phyloP scores from a whole-genome alignment of 2,329 filamentous ascomycete genomes.

The Fonsecaea erecta region DNA sequence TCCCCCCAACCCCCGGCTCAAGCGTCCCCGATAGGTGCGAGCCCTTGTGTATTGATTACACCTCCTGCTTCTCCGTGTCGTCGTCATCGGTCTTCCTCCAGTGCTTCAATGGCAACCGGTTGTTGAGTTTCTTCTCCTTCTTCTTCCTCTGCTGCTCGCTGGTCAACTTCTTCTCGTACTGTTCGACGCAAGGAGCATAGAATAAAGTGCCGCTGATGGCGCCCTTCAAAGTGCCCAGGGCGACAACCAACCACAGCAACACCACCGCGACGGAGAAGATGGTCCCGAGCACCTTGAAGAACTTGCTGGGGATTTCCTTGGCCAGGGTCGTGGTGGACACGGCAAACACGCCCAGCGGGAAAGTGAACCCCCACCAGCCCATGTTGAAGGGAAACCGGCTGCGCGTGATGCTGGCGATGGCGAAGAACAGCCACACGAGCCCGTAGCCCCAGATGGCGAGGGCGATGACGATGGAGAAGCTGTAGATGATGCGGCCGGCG shows the following conservation, averaged over 20 bases:
- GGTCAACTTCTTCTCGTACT: constrained; percentile 19
- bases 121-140: constrained; percentile 1
- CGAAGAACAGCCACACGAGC: constrained; percentile 48
- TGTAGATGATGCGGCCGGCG: constrained; percentile 37
- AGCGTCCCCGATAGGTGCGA: too few relatives aligned
- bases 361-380: constrained; percentile 67
- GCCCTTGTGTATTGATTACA: background rate
- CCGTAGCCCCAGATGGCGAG: constrained; percentile 48
- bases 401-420: constrained; percentile 42
- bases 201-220: constrained; percentile 57
- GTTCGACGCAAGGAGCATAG: constrained; percentile 49
- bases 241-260: constrained; percentile 61
- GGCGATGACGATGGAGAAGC: constrained; percentile 43
- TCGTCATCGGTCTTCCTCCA: background rate
- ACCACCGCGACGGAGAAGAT: constrained; percentile 59
- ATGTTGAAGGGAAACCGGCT: constrained; percentile 62
- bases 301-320: constrained; percentile 57
- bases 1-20: too few relatives aligned
- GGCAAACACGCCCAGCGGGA: constrained; percentile 62
- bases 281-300: constrained; percentile 63
- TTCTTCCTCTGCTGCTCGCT: background rate
- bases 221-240: constrained; percentile 54
- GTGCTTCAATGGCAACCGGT: background rate
- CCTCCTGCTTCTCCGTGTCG: constrained; percentile 5
- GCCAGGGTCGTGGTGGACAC: constrained; percentile 50